These are phyloP conservation scores for Microbotryum lychnidis-dioicae DNA, from an alignment of 1,284 basidiomycete species.

Conservation along the genomic window DNA sequence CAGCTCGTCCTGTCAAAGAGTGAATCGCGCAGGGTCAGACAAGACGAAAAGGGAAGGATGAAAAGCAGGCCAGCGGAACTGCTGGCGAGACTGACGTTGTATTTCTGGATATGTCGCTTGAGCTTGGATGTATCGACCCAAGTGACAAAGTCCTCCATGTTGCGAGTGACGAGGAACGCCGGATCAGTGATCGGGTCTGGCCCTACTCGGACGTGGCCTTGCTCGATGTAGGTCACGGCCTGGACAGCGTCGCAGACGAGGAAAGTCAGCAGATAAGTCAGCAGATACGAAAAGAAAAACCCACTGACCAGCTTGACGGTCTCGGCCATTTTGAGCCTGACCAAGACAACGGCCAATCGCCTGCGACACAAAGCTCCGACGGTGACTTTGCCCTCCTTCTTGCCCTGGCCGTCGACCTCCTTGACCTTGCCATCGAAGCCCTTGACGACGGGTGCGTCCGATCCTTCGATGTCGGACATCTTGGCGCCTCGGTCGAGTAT, in stretches of 20 bases:
- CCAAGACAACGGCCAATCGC: conserved; percentile 85
- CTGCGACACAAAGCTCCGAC: conserved; percentile 90
- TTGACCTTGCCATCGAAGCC: conserved; percentile 51
- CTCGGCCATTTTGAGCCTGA: conserved; percentile 88
- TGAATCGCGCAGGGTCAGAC: neutral
- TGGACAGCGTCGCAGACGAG: conserved; percentile 37
- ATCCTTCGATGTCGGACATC: conserved; percentile 70
- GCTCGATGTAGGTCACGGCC: conserved; percentile 96
- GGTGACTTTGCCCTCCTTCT: conserved; percentile 50
- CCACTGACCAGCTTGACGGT: conserved; percentile 79
- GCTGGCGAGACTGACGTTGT: conserved; percentile 55
- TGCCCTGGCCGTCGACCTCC: conserved; percentile 36
- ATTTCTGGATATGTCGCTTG: conserved; percentile 88
- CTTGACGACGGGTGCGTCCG: conserved; percentile 31
- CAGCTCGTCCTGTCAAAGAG: conserved; percentile 23
- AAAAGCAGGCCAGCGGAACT: neutral
- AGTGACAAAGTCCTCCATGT: conserved; percentile 99
- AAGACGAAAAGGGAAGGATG: neutral
- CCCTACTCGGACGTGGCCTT: conserved; percentile 94
- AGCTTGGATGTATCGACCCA: conserved; percentile 98
- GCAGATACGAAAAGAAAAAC: neutral
- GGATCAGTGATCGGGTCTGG: conserved; percentile 95
- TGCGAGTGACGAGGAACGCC: conserved; percentile 88
- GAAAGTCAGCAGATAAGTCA: conserved; percentile 8
- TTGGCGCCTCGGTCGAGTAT: conserved; percentile 74